Base-by-base conservation (phyloP, 139 green algal genomes). In the Pseudopediastrum boryanum region DNA sequence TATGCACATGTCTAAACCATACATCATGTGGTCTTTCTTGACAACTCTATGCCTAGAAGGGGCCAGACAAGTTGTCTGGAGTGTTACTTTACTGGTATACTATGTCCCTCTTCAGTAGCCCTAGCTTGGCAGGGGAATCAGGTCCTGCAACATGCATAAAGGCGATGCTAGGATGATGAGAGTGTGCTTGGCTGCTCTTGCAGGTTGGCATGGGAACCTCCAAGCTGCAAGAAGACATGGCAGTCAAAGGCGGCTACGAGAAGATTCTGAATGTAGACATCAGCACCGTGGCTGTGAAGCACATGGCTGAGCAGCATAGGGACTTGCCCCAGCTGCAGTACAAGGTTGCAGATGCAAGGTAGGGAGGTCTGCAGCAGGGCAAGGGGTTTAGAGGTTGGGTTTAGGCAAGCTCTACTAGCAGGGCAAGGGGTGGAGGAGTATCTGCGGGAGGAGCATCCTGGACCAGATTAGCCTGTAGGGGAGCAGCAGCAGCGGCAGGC, bases 131-230 rank as follows among this genome's bases (percentile, higher is more conserved):
- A 35, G 31, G 0, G 21, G 2, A 42, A 35, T 27, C 2, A 36
- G 2, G 0, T 25, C 69, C 16, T 23, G 44, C 13, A 25, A 16
- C 59, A 25, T 38, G 12, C 35, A 12, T 62, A n/a, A n/a, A n/a
- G n/a, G n/a, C n/a, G n/a, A n/a, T n/a, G n/a, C n/a, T n/a, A n/a
- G n/a, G 33, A 12, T 65, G 4, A 2, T 48, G 12, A 50, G 12
- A 46, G n/a, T 1, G 19, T 25, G 13, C 1, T 7, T 46, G 12
- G 63, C 31, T 48, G 35, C 23, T 48, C 23, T n/a, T 78, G 29
- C 75, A 91, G 86, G 44, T 92, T 35, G 87, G 87, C 33, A 82
- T 90, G 27, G 87, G 87, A 27, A 92, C 80, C 3, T 86, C 78
- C 0, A 43, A 58, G 42, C 50, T 92, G 27, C 85, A 90, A 29